Percentiles rank a stretch among this genome's conserved stretches.
These are phyloP conservation scores for Skeletonema grethae DNA, from an alignment of 108 stramenopile genomes.

Conservation along the genomic window DNA sequence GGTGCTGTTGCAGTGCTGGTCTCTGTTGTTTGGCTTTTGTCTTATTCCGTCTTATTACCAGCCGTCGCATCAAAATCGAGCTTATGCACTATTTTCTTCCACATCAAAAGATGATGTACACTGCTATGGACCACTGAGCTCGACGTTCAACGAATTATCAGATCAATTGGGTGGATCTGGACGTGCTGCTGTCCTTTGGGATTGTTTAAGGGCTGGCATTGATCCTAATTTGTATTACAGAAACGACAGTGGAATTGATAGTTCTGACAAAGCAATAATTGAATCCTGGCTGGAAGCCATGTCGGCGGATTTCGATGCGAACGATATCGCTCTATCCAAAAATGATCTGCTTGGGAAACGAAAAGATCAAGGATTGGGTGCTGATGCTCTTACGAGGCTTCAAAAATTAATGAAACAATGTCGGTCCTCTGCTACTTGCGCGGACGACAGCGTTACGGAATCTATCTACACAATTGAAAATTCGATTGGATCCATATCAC, in stretches of 20 bases:
- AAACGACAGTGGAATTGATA: not conserved
- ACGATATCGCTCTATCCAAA: not conserved
- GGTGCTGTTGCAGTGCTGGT: not conserved
- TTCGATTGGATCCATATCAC: conserved; percentile 40
- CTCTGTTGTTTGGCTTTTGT: not conserved
- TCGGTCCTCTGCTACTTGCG: conserved; percentile 14
- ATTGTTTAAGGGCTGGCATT: conserved; percentile 54
- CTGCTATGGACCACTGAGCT: conserved; percentile 38
- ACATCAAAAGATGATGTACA: not conserved
- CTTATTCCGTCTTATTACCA: not conserved
- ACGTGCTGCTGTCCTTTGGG: conserved; percentile 55
- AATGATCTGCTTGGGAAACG: conserved; percentile 8
- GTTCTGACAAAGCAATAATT: conserved; percentile 17
- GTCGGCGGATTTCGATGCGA: not conserved
- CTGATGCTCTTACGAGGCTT: conserved; percentile 18
- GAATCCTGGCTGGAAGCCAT: conserved; percentile 31
- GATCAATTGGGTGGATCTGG: conserved; percentile 54
- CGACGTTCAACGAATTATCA: conserved; percentile 49
- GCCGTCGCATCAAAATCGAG: not conserved
- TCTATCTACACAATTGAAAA: conserved; percentile 39
- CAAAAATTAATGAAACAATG: conserved; percentile 5
- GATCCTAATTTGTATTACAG: conserved; percentile 63
- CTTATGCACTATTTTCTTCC: not conserved
- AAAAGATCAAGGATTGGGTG: conserved; percentile 16
- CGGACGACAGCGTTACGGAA: conserved; percentile 7